Evolutionary conservation across 345 rosid species (phyloP).

Genomic region (Linum usitatissimum): DNA sequence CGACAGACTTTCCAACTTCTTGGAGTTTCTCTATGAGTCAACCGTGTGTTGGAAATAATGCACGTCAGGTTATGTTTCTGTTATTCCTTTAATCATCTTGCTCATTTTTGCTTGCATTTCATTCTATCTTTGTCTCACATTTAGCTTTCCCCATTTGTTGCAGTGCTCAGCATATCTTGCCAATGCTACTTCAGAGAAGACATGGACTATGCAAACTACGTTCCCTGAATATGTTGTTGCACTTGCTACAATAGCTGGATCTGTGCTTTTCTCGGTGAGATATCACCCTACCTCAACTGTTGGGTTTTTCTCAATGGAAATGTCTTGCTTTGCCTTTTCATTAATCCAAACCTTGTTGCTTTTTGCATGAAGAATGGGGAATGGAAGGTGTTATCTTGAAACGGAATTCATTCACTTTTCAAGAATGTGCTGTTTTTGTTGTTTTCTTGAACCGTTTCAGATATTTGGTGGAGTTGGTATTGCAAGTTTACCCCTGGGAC

Average conservation of each 20-base stretch:
- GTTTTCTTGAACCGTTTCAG: slow-evolving; percentile 30
- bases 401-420: background rate
- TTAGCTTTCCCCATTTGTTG: slow-evolving; percentile 4
- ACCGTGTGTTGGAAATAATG: slow-evolving; percentile 57
- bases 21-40: slow-evolving; percentile 54
- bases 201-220: slow-evolving; percentile 90
- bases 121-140: slow-evolving; percentile 8
- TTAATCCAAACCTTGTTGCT: background rate
- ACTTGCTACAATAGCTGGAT: slow-evolving; percentile 91
- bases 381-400: background rate
- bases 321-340: background rate
- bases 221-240: slow-evolving; percentile 99
- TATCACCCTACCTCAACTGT: slow-evolving; percentile 9
- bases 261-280: slow-evolving; percentile 86
- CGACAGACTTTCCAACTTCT: slow-evolving; percentile 55
- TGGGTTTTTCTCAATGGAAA: background rate
- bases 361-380: background rate
- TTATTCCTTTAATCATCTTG: background rate
- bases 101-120: background rate
- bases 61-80: slow-evolving; percentile 41
- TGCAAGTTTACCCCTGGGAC: slow-evolving; percentile 90
- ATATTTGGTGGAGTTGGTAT: slow-evolving; percentile 99
- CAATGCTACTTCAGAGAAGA: slow-evolving; percentile 67
- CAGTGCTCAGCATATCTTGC: slow-evolving; percentile 84
- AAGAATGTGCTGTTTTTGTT: slow-evolving; percentile 2